These are phyloP conservation scores for Euphorbia tirucalli DNA, from an alignment of 345 rosid species.

Conservation along the genomic window DNA sequence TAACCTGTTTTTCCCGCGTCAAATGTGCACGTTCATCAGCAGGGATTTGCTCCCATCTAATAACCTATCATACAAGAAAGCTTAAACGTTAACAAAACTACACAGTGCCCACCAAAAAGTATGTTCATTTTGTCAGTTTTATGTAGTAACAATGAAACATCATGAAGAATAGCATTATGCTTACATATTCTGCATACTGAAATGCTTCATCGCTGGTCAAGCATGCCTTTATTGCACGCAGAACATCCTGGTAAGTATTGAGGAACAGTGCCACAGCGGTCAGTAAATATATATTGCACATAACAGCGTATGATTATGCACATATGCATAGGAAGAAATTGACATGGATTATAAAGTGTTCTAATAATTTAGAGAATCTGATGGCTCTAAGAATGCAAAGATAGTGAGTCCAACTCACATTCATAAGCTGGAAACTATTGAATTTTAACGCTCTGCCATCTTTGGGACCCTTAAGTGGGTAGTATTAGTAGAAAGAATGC, in stretches of 20 bases:
- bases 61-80: constrained; percentile 40
- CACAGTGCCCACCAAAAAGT: background rate
- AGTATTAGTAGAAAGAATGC: background rate
- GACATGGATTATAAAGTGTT: background rate
- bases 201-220: constrained; percentile 64
- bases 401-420: background rate
- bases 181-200: constrained; percentile 86
- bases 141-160: background rate
- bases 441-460: background rate
- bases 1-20: constrained; percentile 89
- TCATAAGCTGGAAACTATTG: background rate
- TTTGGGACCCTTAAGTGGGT: background rate
- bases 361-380: background rate
- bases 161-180: constrained; percentile 23
- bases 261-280: background rate
- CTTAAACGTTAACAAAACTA: background rate
- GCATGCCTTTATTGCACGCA: constrained; percentile 59
- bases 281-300: background rate
- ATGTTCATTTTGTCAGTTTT: background rate
- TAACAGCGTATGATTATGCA: background rate
- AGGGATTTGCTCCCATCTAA: constrained; percentile 93
- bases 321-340: background rate
- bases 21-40: constrained; percentile 80
- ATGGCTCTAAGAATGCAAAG: background rate
- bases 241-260: constrained; percentile 51